Conservation (phyloP, 805 yeast genomes). For the Metschnikowia baotianmanensis region DNA sequence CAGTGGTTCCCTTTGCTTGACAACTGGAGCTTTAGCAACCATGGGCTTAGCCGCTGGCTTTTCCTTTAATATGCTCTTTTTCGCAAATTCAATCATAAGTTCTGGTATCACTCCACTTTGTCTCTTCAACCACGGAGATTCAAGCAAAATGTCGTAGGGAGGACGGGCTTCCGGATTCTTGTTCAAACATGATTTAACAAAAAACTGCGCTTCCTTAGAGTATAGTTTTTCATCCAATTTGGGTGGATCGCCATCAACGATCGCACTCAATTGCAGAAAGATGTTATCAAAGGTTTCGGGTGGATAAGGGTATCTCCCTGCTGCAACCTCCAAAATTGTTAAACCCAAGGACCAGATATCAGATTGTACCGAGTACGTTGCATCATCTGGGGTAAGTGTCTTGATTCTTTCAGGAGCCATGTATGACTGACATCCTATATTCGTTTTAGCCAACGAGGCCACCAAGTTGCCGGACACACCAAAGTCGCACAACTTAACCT, state of each 20-base stretch:
- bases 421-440: slow-evolving; percentile 95
- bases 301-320: slow-evolving; percentile 94
- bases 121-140: slow-evolving; percentile 79
- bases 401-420: slow-evolving; percentile 98
- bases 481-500: slow-evolving; percentile 89
- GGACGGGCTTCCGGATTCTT: slow-evolving; percentile 84
- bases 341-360: slow-evolving; percentile 96
- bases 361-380: slow-evolving; percentile 86
- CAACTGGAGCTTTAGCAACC: slow-evolving; percentile 19
- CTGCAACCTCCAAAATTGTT: slow-evolving; percentile 81
- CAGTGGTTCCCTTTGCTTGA: slow-evolving; percentile 11
- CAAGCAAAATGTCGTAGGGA: slow-evolving; percentile 66
- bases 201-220: slow-evolving; percentile 75
- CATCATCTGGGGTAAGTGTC: slow-evolving; percentile 67
- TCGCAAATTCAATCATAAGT: slow-evolving; percentile 30
- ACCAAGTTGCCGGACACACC: slow-evolving; percentile 96
- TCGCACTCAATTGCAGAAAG: slow-evolving; percentile 90
- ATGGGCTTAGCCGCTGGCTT: slow-evolving; percentile 11
- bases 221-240: slow-evolving; percentile 34
- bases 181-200: slow-evolving; percentile 72
- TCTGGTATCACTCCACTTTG: slow-evolving; percentile 39
- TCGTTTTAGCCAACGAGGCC: slow-evolving; percentile 91
- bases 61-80: slow-evolving; percentile 15
- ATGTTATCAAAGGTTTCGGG: slow-evolving; percentile 89
- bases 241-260: slow-evolving; percentile 51